phyloP scores from a whole-genome alignment of 2,329 filamentous ascomycete genomes.

The Juglanconis juglandina region DNA sequence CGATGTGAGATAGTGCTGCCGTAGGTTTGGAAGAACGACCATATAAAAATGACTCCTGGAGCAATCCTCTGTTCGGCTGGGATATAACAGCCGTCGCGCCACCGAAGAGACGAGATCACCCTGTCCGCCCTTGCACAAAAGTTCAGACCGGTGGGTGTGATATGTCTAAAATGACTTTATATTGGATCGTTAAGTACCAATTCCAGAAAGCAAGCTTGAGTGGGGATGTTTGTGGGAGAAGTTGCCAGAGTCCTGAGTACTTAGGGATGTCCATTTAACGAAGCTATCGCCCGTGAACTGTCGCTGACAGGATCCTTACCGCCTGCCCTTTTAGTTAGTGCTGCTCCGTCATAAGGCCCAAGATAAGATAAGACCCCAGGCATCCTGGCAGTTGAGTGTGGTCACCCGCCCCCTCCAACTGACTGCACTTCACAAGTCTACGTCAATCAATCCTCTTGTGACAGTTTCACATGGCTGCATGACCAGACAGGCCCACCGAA shows the following conservation, averaged over 20 bases:
- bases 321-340: neutral
- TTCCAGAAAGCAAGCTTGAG: neutral
- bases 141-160: neutral
- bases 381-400: neutral
- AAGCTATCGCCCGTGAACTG: neutral
- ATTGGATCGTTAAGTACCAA: neutral
- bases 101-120: neutral
- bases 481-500: neutral
- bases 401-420: neutral
- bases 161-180: neutral
- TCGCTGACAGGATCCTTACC: neutral
- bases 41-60: neutral
- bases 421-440: neutral
- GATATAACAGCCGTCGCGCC: neutral
- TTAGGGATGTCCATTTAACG: neutral
- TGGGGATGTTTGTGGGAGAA: neutral
- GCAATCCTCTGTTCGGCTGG: neutral
- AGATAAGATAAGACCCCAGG: conserved; percentile 1
- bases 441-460: neutral
- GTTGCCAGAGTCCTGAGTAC: neutral
- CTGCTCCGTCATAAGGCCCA: neutral
- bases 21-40: neutral
- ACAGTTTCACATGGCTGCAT: neutral
- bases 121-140: neutral
- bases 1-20: no score